A percentile compares a stretch with the other conserved stretches of the same genome.
Conservation (phyloP, 805 yeast species). For the Ogataea saltuana region DNA sequence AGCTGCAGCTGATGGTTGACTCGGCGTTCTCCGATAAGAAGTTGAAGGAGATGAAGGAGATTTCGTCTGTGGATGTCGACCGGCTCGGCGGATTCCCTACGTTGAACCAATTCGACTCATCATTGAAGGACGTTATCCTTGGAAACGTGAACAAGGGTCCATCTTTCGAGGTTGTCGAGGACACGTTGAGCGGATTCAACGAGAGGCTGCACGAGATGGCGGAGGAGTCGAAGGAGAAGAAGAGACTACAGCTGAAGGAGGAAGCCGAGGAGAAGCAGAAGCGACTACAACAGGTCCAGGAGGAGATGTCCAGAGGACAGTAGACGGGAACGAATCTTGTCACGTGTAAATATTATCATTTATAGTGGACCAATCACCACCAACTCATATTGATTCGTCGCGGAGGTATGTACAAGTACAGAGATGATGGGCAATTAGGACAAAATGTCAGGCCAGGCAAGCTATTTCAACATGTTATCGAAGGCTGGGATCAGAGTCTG, state of each 20-base stretch:
- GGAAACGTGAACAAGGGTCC: conserved; percentile 37
- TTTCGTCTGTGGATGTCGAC: conserved; percentile 22
- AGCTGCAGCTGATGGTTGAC: conserved; percentile 57
- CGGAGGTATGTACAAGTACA: too few relatives aligned
- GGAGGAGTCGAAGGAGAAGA: conserved; percentile 24
- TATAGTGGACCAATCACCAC: conserved; percentile 1
- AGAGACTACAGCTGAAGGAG: conserved; percentile 23
- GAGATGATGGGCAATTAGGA: neutral
- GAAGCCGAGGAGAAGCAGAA: conserved; percentile 29
- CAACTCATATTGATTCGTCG: neutral
- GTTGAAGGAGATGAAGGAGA: conserved; percentile 29
- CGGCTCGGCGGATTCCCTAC: conserved; percentile 27
- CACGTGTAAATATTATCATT: neutral
- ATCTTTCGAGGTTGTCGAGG: conserved; percentile 34
- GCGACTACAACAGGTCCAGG: conserved; percentile 25
- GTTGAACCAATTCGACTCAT: conserved; percentile 25
- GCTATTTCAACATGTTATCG: conserved; percentile 62
- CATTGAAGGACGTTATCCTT: conserved; percentile 31
- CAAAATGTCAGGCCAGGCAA: too few relatives aligned
- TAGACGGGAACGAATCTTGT: conserved; percentile 6
- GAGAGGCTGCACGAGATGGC: conserved; percentile 29
- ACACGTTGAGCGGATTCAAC: conserved; percentile 32
- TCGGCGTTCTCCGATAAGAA: conserved; percentile 49
- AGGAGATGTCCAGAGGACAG: conserved; percentile 25
- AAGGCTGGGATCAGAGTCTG: conserved; percentile 96